Evolutionary conservation across 73 alveolate species (phyloP), one percentile per base, ranked within the genome.

Genomic region (Halteria grandinella): DNA sequence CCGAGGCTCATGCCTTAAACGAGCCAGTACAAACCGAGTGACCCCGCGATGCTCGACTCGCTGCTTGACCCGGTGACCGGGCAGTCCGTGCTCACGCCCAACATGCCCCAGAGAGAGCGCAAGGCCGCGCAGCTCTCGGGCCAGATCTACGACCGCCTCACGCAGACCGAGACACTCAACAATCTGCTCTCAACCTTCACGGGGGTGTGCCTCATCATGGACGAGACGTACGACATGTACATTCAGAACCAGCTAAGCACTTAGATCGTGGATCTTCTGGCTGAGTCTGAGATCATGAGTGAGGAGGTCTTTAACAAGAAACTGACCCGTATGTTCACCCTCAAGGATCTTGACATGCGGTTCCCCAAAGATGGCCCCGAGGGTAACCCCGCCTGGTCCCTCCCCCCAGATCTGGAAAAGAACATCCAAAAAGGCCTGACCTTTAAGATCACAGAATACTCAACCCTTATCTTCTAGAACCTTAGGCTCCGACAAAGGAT

Each of bases 371-470:
- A 62, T 49, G 53, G 36, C 47, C 23, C 17, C 1, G 59, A 28
- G 17, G 75, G 60, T 45, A n/a, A n/a, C n/a, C n/a, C n/a, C n/a
- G n/a, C n/a, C n/a, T n/a, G n/a, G n/a, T n/a, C n/a, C n/a, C 63
- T 77, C 63, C 54, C 64, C 23, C 50, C 73, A 0, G 73, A 58
- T 12, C 59, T 47, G 0, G 89, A 77, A 12, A 77, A 29, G 44
- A 52, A 63, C 40, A 59, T 58, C 62, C 47, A 71, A 48, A 63
- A 23, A 43, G 79, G 55, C 45, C 8, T 80, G 33, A 73, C 24
- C 17, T 80, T 78, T 44, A 64, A 63, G 45, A 77, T 62, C 34
- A 80, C 90, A 18, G 90, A 80, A 29, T 80, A 80, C 44, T 32
- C 90, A 0, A 41, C 85, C 25, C 53, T 77, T 4, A 23, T 80